A percentile compares a stretch with the other conserved stretches of the same genome.
These are phyloP conservation scores for Furculomyces boomerangus DNA, from an alignment of 371 early-diverging fungal species.

Conservation along the genomic window DNA sequence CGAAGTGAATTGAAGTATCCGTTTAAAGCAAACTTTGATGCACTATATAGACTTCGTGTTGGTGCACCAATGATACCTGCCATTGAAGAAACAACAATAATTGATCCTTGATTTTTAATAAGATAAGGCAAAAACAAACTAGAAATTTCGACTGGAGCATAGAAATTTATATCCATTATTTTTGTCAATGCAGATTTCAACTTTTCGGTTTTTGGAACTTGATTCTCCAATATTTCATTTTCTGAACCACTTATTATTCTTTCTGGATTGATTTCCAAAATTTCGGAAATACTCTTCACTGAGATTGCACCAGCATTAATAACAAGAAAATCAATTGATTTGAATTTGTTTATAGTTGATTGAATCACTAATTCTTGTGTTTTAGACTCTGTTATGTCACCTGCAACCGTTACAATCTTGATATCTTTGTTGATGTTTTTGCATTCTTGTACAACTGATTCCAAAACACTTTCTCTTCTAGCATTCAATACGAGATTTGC, in stretches of 20 bases:
- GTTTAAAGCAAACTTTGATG: constrained; percentile 64
- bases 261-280: background rate
- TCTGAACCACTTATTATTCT: background rate
- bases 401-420: constrained; percentile 7
- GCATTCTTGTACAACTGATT: constrained; percentile 31
- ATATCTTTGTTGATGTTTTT: constrained; percentile 7
- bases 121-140: constrained; percentile 39
- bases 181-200: constrained; percentile 12
- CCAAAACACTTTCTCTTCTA: constrained; percentile 32
- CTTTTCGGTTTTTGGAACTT: background rate
- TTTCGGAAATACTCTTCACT: constrained; percentile 4
- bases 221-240: constrained; percentile 4
- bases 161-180: constrained; percentile 43
- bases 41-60: constrained; percentile 62
- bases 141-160: constrained; percentile 38
- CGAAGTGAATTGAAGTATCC: constrained; percentile 72
- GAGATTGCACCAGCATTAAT: constrained; percentile 21
- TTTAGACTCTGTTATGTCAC: constrained; percentile 6
- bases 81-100: constrained; percentile 62
- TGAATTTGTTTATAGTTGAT: background rate
- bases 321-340: constrained; percentile 15
- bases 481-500: constrained; percentile 50
- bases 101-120: constrained; percentile 28
- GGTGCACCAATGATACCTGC: constrained; percentile 66
- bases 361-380: background rate